These are phyloP conservation scores for Pythium phragmiticola DNA, from an alignment of 352 stramenopile genomes.

Conservation along the genomic window DNA sequence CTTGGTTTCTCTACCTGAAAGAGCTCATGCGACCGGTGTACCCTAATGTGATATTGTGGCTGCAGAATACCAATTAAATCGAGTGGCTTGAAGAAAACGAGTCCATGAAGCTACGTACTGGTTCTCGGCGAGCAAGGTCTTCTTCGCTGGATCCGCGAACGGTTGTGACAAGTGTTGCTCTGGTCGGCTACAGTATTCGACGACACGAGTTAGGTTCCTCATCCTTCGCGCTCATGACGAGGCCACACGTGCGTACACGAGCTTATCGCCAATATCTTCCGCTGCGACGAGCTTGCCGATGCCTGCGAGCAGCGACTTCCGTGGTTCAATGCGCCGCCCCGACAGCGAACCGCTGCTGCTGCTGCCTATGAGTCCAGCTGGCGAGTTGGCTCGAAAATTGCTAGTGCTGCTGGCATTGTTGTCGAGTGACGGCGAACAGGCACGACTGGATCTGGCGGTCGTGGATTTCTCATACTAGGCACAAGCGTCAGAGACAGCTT, in stretches of 20 bases:
- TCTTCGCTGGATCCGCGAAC: conserved; percentile 53
- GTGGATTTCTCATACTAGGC: conserved; percentile 32
- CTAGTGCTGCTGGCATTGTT: conserved; percentile 2
- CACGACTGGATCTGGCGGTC: background rate
- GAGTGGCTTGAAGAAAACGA: background rate
- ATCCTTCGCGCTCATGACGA: background rate
- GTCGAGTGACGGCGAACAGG: background rate
- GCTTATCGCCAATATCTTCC: conserved; percentile 42
- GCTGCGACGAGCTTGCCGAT: conserved; percentile 73
- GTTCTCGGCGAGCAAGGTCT: conserved; percentile 65
- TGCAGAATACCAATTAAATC: conserved; percentile 17
- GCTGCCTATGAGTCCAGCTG: conserved; percentile 23
- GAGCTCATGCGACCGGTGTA: conserved; percentile 50
- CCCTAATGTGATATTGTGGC: conserved; percentile 37
- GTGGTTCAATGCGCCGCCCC: conserved; percentile 45
- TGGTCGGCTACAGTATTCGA: conserved; percentile 30
- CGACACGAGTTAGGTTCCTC: background rate
- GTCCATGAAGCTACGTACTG: conserved; percentile 41
- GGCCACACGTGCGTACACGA: conserved; percentile 30
- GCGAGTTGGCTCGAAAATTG: conserved; percentile 10
- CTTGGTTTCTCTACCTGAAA: conserved; percentile 1
- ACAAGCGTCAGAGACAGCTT: background rate
- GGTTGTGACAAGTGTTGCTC: conserved; percentile 50
- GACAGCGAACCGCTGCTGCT: conserved; percentile 35
- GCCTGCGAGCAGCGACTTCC: conserved; percentile 65